Percentiles rank a stretch among this genome's conserved stretches.
phyloP scores from a whole-genome alignment of 805 yeast species.

The Groenewaldozyma salmanticensis region DNA sequence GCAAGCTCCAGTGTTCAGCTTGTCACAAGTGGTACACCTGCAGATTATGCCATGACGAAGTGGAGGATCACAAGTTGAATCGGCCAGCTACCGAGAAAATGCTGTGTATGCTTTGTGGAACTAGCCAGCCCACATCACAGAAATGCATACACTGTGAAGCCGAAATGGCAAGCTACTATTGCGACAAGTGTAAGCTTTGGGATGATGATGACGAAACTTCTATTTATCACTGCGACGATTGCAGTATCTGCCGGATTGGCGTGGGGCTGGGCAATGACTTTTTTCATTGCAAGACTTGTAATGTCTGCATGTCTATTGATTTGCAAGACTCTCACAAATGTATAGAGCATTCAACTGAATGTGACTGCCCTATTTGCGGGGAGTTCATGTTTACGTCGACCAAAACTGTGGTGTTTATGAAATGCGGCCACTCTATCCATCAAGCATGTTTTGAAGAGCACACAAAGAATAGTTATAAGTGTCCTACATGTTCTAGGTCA shows the following conservation, averaged over 20 bases:
- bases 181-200: constrained; percentile 68
- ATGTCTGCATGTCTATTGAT: constrained; percentile 77
- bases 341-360: constrained; percentile 77
- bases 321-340: constrained; percentile 71
- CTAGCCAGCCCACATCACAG: constrained; percentile 64
- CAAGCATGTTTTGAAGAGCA: constrained; percentile 73
- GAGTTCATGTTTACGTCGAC: constrained; percentile 83
- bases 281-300: constrained; percentile 84
- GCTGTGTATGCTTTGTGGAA: constrained; percentile 70
- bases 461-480: constrained; percentile 74
- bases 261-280: constrained; percentile 81
- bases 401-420: constrained; percentile 79
- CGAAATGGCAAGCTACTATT: constrained; percentile 66
- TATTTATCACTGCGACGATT: constrained; percentile 84
- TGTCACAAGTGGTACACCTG: constrained; percentile 74
- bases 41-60: constrained; percentile 73
- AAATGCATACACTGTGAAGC: constrained; percentile 60
- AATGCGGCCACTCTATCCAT: constrained; percentile 91
- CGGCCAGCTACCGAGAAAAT: constrained; percentile 56
- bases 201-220: constrained; percentile 76
- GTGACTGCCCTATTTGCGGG: constrained; percentile 88
- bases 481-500: constrained; percentile 84
- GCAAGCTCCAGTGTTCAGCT: constrained; percentile 71
- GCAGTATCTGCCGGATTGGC: constrained; percentile 90
- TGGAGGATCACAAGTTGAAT: constrained; percentile 45